phyloP scores from a whole-genome alignment of 2,329 filamentous ascomycete species.

The Sporothrix pallida region DNA sequence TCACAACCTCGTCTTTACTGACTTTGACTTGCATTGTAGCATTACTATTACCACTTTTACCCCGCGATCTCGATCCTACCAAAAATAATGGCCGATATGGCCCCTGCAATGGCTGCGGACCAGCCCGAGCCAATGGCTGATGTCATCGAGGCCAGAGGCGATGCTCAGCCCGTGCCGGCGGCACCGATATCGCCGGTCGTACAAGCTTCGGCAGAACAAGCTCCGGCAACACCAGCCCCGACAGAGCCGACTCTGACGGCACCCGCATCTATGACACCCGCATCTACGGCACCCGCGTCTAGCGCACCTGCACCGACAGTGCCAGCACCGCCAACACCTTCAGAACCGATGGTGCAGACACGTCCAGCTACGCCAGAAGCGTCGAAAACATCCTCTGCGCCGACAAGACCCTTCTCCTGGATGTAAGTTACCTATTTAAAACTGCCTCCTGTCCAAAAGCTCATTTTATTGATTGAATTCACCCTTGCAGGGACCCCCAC shows the following conservation, averaged over 20 bases:
- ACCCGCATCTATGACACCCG: too few species aligned
- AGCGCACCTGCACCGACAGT: too few species aligned
- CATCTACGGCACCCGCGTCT: too few species aligned
- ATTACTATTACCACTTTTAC: not conserved
- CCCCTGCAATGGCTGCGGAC: not conserved
- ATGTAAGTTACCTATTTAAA: slow-evolving; percentile 37
- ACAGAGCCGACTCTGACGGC: too few species aligned
- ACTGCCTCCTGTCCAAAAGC: not conserved
- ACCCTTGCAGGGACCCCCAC: slow-evolving; percentile 55
- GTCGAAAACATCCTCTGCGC: too few species aligned
- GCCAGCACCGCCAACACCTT: too few species aligned
- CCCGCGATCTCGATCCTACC: not conserved
- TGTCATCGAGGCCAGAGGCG: not conserved
- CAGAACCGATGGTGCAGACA: too few species aligned
- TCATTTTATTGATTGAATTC: not conserved
- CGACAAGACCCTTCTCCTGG: slow-evolving; percentile 41
- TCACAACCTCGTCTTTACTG: not conserved
- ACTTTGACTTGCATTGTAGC: not conserved
- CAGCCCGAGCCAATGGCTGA: not conserved
- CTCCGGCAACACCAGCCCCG: not conserved
- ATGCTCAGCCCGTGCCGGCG: not conserved
- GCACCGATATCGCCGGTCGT: not conserved
- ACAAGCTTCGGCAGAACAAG: not conserved
- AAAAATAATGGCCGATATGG: not conserved
- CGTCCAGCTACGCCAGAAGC: too few species aligned